Base-by-base conservation (phyloP, 2,329 filamentous ascomycete genomes). In the Beauveria sp. region DNA sequence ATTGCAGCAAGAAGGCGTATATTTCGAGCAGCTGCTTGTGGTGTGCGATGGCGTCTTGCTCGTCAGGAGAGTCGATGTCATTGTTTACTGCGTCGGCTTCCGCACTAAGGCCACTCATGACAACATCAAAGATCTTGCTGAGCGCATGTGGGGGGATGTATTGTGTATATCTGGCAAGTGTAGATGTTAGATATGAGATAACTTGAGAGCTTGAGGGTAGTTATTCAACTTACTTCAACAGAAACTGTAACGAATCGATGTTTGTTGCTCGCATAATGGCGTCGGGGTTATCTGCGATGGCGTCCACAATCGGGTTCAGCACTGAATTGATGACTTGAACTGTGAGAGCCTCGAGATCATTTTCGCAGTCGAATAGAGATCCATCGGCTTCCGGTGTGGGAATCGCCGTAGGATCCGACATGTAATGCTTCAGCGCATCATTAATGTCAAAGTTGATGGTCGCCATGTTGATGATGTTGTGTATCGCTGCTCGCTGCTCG, bases 361-460 rank as follows among this genome's bases (percentile, higher is more conserved):
- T 89, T 78, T 97, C 94, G 83, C 91, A 96, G 72, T 97, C 93
- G 68, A 92, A 82, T 22, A 99, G 84, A 63, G 89, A 84, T 50
- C 86, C 76, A 67, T 94, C 89, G 61, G 92, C 94, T 73, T 97
- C 93, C 48, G 90, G 87, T 2, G 92, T 97, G 8, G 89, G 80
- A 61, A 97, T 89, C 44, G 85, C 84, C 51, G 86, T 80, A 9
- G 94, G 93, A 73, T 97, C 93, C 76, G 91, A 96, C 84, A 97
- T 90, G 77, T 97, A 99, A 73, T 91, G 85, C 81, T 96, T 97
- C 75, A 97, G 88, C 66, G 92, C 91, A 79, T 96, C 89, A 74
- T 97, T 96, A 76, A 99, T 91, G 75, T 97, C 91, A 78, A 99
- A 99, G 70, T 88, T 84, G 72, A 92, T 84, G 79, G 89, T 89